phyloP scores from a whole-genome alignment of 2,329 filamentous ascomycete genomes.

The Rhynchosporium secalis region DNA sequence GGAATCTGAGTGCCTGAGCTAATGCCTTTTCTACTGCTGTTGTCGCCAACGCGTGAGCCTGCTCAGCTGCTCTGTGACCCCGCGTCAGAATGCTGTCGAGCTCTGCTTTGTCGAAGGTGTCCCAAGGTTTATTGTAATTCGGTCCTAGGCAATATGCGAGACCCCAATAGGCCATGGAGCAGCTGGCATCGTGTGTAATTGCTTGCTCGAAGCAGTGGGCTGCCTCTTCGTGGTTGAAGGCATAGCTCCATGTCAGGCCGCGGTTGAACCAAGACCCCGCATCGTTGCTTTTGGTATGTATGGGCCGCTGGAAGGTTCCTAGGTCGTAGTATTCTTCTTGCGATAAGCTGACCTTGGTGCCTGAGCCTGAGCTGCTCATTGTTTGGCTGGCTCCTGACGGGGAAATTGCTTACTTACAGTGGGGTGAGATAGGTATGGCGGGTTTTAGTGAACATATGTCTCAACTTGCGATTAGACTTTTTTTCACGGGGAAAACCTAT shows the following conservation, averaged over 20 bases:
- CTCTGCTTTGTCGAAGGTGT: constrained; percentile 64
- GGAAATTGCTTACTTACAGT: not conserved
- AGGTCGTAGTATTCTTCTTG: constrained; percentile 48
- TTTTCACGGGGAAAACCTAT: too few relatives aligned
- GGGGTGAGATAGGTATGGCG: not conserved
- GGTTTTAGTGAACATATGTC: too few relatives aligned
- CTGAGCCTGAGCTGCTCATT: not conserved
- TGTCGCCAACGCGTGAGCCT: constrained; percentile 45
- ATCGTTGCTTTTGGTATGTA: constrained; percentile 53
- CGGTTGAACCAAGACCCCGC: constrained; percentile 70
- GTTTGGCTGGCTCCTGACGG: not conserved
- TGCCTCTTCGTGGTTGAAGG: constrained; percentile 75
- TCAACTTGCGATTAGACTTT: too few relatives aligned
- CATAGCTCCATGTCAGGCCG: constrained; percentile 72
- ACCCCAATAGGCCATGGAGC: constrained; percentile 68
- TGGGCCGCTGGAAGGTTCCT: constrained; percentile 55
- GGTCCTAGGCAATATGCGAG: constrained; percentile 71
- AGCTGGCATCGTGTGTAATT: constrained; percentile 53
- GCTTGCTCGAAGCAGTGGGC: constrained; percentile 62
- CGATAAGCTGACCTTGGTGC: not conserved
- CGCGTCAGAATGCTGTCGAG: constrained; percentile 50
- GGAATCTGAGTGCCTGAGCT: constrained; percentile 59
- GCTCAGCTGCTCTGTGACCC: constrained; percentile 48
- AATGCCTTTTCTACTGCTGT: constrained; percentile 59
- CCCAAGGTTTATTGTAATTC: constrained; percentile 80